Conservation (phyloP, 768 basidiomycete species). For the Trametes sanguinea region DNA sequence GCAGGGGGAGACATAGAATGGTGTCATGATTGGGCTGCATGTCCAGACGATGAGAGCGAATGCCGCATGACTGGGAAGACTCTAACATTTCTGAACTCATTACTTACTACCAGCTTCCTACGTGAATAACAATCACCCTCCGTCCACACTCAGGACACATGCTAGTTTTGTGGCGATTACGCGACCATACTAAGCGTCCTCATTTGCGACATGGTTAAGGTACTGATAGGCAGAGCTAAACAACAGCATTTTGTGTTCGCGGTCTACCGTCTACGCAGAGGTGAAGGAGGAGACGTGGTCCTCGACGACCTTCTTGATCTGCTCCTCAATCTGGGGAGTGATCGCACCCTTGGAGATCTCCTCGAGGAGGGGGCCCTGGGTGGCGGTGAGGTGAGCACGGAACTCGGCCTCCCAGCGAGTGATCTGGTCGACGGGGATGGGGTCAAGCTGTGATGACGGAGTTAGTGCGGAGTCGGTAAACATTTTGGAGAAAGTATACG, state of each 20-base stretch:
- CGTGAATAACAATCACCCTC: too few species aligned
- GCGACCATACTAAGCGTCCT: conserved; percentile 26
- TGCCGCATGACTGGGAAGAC: too few species aligned
- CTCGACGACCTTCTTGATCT: conserved; percentile 95
- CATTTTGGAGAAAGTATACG: conserved; percentile 34
- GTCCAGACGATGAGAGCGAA: too few species aligned
- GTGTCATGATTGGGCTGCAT: too few species aligned
- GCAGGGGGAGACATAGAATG: too few species aligned
- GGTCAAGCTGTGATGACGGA: conserved; percentile 65
- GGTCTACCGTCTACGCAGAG: conserved; percentile 32
- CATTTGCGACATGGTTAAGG: conserved; percentile 22
- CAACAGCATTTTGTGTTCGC: conserved; percentile 23
- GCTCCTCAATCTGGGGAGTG: conserved; percentile 85
- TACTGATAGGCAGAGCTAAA: conserved; percentile 22
- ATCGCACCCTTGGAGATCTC: conserved; percentile 85
- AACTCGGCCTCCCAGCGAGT: conserved; percentile 91
- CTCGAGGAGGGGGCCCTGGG: conserved; percentile 74
- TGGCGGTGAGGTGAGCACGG: conserved; percentile 79
- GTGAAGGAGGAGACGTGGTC: conserved; percentile 84
- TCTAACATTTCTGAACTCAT: too few species aligned
- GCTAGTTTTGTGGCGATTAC: conserved; percentile 13
- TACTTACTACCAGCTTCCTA: too few species aligned
- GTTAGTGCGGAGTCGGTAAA: background rate
- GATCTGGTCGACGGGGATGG: conserved; percentile 94
- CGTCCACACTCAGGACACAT: background rate